Conservation (phyloP, 305 asterid species). For the Fraxinus ornus region DNA sequence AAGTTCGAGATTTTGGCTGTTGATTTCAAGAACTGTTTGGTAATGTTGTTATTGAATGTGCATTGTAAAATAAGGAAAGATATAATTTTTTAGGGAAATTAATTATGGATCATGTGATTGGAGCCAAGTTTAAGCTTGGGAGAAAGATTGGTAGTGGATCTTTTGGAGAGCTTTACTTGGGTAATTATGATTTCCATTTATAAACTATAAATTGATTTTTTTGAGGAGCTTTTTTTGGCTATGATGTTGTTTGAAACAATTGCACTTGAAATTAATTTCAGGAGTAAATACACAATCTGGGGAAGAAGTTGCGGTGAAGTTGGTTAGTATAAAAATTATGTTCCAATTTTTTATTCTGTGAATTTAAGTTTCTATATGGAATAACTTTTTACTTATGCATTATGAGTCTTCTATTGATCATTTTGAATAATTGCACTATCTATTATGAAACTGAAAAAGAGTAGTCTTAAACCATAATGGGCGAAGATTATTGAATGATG, state of each 20-base stretch:
- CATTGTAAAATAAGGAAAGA: constrained; percentile 24
- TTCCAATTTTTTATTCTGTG: not conserved
- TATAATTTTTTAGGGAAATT: constrained; percentile 18
- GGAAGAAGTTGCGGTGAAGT: constrained; percentile 90
- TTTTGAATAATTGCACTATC: not conserved
- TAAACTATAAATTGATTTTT: not conserved
- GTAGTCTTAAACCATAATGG: not conserved
- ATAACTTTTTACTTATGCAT: not conserved
- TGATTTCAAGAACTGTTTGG: constrained; percentile 10
- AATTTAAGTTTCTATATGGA: not conserved
- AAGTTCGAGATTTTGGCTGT: not conserved
- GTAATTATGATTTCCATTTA: constrained; percentile 34
- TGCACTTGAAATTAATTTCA: constrained; percentile 22
- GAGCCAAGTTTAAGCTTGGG: constrained; percentile 88
- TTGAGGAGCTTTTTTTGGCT: not conserved
- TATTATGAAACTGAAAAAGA: not conserved
- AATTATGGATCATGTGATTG: constrained; percentile 80
- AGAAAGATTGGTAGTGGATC: constrained; percentile 96
- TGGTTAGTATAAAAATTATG: constrained; percentile 46
- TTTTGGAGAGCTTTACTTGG: constrained; percentile 91
- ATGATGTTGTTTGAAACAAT: constrained; percentile 20
- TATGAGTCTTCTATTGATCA: not conserved
- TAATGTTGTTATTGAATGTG: constrained; percentile 14
- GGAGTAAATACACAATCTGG: constrained; percentile 83
- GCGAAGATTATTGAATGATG: constrained; percentile 9